A percentile compares a stretch with the other conserved stretches of the same genome.
Evolutionary conservation across 768 basidiomycete species (phyloP).

Genomic region (Xerocomellus dryophilus): DNA sequence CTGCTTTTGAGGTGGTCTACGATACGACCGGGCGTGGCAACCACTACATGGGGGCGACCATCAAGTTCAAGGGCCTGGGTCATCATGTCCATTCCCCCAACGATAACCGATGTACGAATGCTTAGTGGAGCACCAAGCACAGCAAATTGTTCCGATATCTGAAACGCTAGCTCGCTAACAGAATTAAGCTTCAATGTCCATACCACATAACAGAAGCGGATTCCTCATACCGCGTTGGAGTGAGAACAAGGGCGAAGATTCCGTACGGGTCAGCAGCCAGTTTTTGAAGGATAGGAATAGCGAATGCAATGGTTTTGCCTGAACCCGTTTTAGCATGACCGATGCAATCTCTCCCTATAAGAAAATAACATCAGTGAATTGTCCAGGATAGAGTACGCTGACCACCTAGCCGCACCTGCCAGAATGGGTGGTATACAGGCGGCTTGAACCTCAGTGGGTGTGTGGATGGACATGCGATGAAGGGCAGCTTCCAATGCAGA

Average conservation of each 20-base stretch:
- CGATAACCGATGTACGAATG: constrained; percentile 72
- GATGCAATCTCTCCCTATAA: constrained; percentile 87
- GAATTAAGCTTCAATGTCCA: background rate
- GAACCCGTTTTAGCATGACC: constrained; percentile 98
- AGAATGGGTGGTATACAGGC: constrained; percentile 90
- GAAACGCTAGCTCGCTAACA: constrained; percentile 89
- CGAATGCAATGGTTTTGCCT: constrained; percentile 97
- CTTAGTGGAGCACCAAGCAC: constrained; percentile 83
- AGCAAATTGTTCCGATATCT: constrained; percentile 94
- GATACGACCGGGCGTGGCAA: constrained; percentile 94
- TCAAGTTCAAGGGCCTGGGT: constrained; percentile 83
- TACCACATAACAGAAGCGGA: background rate
- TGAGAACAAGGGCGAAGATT: constrained; percentile 88
- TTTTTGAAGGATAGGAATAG: constrained; percentile 88
- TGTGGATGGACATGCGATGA: constrained; percentile 76
- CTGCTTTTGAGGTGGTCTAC: constrained; percentile 85
- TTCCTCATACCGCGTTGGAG: constrained; percentile 79
- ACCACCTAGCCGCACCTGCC: constrained; percentile 46
- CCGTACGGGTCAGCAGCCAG: constrained; percentile 90
- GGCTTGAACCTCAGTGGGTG: constrained; percentile 83
- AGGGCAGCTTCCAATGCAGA: constrained; percentile 61
- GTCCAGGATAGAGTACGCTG: background rate
- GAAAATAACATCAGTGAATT: background rate
- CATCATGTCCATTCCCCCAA: constrained; percentile 99
- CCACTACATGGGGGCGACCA: constrained; percentile 85